Evolutionary conservation across 345 rosid genomes (phyloP).

Genomic region (Mercurialis annua): DNA sequence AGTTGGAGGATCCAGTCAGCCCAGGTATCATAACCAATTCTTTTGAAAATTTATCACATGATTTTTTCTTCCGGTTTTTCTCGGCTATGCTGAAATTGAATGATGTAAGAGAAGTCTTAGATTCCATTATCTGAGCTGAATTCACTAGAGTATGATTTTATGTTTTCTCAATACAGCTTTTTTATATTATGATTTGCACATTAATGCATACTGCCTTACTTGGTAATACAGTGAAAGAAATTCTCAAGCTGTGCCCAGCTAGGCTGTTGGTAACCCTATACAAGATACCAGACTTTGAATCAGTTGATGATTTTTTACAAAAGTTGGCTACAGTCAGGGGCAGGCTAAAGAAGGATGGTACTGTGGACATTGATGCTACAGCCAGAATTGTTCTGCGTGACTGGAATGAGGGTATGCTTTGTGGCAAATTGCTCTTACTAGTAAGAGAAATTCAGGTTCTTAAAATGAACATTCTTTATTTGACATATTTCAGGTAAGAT

Average conservation of each 20-base stretch:
- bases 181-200: too few relatives aligned
- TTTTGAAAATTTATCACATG: not conserved
- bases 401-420: conserved; percentile 75
- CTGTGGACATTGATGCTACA: conserved; percentile 79
- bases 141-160: not conserved
- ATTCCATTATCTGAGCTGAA: not conserved
- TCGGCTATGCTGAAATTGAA: too few relatives aligned
- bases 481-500: conserved; percentile 67
- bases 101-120: not conserved
- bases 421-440: not conserved
- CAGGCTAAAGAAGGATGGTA: conserved; percentile 91
- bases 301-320: conserved; percentile 84
- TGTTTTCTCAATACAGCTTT: too few relatives aligned
- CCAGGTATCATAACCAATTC: conserved; percentile 54
- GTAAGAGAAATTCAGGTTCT: not conserved
- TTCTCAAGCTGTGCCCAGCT: conserved; percentile 73
- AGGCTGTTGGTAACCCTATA: conserved; percentile 63
- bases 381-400: conserved; percentile 87
- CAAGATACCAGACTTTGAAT: conserved; percentile 68
- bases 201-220: conserved; percentile 17
- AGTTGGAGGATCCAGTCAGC: conserved; percentile 85
- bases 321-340: conserved; percentile 89
- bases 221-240: conserved; percentile 67
- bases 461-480: not conserved
- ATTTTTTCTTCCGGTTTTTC: not conserved